These are phyloP conservation scores for Collybia sordida DNA, from an alignment of 768 basidiomycete species.

Conservation along the genomic window DNA sequence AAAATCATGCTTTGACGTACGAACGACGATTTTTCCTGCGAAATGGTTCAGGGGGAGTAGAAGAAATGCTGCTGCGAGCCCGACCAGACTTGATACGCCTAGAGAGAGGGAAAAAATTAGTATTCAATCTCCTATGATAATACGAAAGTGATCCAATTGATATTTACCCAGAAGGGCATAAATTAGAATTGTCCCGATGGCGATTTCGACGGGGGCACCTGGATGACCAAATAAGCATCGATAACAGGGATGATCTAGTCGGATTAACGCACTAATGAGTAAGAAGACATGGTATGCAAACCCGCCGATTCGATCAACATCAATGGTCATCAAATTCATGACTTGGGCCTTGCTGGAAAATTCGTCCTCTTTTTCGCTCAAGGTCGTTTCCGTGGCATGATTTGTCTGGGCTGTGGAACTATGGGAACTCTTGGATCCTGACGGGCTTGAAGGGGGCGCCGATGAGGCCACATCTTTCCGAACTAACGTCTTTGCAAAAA, in stretches of 20 bases:
- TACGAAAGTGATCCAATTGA: constrained; percentile 16
- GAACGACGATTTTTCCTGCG: constrained; percentile 76
- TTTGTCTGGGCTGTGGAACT: background rate
- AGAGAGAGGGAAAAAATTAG: background rate
- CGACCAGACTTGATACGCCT: constrained; percentile 74
- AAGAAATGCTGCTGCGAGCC: constrained; percentile 71
- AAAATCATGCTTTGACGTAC: constrained; percentile 3
- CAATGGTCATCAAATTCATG: constrained; percentile 96
- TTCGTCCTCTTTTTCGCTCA: constrained; percentile 47
- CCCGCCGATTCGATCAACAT: constrained; percentile 87
- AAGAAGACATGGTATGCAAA: constrained; percentile 79
- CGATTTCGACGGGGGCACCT: constrained; percentile 80
- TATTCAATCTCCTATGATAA: background rate
- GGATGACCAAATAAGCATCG: background rate
- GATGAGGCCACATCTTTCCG: constrained; percentile 82
- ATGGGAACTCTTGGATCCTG: background rate
- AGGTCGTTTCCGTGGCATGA: background rate
- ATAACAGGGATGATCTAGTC: background rate
- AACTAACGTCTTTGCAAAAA: constrained; percentile 84
- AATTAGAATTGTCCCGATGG: constrained; percentile 72
- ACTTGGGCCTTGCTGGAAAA: constrained; percentile 75
- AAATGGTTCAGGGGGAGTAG: constrained; percentile 81
- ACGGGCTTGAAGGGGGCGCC: constrained; percentile 24
- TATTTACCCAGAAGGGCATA: constrained; percentile 69
- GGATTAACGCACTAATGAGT: constrained; percentile 53